These are phyloP conservation scores for Fusarium proliferatum DNA, from an alignment of 2,329 filamentous ascomycete genomes.

Conservation along the genomic window DNA sequence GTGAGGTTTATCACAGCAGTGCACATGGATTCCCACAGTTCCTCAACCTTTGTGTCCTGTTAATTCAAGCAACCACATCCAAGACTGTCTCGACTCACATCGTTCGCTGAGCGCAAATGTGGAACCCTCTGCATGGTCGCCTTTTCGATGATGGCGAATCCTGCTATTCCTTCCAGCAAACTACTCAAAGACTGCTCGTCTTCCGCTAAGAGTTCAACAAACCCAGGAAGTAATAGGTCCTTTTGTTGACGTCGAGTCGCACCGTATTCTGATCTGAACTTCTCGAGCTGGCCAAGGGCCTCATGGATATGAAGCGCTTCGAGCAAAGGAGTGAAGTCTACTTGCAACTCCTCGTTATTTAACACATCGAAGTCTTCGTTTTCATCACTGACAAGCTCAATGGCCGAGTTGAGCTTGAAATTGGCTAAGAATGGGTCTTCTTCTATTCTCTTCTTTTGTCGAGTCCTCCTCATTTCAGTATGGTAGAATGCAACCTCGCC, in stretches of 20 bases:
- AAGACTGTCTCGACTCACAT: constrained; percentile 68
- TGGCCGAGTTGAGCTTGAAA: constrained; percentile 94
- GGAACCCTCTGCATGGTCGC: constrained; percentile 90
- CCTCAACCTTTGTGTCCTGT: constrained; percentile 76
- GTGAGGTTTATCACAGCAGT: constrained; percentile 86
- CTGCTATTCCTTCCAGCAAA: constrained; percentile 90
- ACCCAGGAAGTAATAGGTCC: constrained; percentile 83
- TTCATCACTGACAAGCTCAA: constrained; percentile 95
- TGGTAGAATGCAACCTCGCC: constrained; percentile 98
- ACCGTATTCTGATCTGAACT: constrained; percentile 91
- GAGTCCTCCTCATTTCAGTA: constrained; percentile 84
- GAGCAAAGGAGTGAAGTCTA: constrained; percentile 93
- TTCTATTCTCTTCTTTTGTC: constrained; percentile 86
- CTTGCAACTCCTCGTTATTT: constrained; percentile 93
- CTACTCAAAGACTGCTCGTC: constrained; percentile 89
- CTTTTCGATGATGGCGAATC: constrained; percentile 96
- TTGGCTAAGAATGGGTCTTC: constrained; percentile 78
- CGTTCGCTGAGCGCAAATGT: constrained; percentile 81
- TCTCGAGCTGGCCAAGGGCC: constrained; percentile 90
- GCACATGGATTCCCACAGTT: constrained; percentile 98
- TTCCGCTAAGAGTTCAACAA: constrained; percentile 81
- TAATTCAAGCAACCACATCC: not conserved
- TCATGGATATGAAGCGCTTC: constrained; percentile 97
- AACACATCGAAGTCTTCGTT: constrained; percentile 95
- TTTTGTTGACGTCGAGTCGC: constrained; percentile 91